Conservation (phyloP, 441 rosid genomes). For the Adansonia grandidieri region DNA sequence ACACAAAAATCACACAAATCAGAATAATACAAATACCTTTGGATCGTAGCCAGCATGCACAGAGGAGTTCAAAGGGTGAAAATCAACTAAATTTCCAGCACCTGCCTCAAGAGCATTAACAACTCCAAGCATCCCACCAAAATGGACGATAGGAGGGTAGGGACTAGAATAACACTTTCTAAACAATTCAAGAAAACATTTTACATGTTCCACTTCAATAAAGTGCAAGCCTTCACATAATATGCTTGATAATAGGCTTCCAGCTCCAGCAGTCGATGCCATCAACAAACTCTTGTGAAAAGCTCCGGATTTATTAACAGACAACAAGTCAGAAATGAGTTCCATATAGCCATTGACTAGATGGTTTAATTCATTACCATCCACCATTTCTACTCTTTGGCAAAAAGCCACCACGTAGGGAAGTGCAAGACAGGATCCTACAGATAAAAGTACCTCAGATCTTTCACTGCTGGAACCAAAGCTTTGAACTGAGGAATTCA, state of each 20-base stretch:
- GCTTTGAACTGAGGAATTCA: constrained; percentile 44
- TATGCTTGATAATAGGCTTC: constrained; percentile 73
- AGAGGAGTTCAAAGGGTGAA: constrained; percentile 48
- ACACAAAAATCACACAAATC: constrained; percentile 9
- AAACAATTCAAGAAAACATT: constrained; percentile 62
- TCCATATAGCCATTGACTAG: constrained; percentile 61
- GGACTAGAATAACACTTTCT: constrained; percentile 75
- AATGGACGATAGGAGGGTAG: constrained; percentile 59
- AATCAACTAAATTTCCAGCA: constrained; percentile 67
- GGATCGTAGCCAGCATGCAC: constrained; percentile 42
- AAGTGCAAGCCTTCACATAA: constrained; percentile 77
- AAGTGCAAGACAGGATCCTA: constrained; percentile 84
- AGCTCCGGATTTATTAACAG: constrained; percentile 61
- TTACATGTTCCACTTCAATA: constrained; percentile 55
- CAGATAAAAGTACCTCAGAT: constrained; percentile 57
- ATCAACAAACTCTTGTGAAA: constrained; percentile 72
- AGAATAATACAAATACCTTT: constrained; percentile 46
- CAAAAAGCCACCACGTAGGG: constrained; percentile 79
- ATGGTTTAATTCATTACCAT: constrained; percentile 59
- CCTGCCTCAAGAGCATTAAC: constrained; percentile 84
- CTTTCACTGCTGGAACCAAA: constrained; percentile 42
- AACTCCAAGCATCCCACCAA: constrained; percentile 93
- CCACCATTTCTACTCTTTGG: constrained; percentile 75
- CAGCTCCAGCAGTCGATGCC: constrained; percentile 86
- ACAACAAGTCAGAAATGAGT: constrained; percentile 69